A percentile compares a stretch with the other conserved stretches of the same genome.
Evolutionary conservation across 2,329 filamentous ascomycete species (phyloP).

Genomic region (Trichoderma brevicompactum): DNA sequence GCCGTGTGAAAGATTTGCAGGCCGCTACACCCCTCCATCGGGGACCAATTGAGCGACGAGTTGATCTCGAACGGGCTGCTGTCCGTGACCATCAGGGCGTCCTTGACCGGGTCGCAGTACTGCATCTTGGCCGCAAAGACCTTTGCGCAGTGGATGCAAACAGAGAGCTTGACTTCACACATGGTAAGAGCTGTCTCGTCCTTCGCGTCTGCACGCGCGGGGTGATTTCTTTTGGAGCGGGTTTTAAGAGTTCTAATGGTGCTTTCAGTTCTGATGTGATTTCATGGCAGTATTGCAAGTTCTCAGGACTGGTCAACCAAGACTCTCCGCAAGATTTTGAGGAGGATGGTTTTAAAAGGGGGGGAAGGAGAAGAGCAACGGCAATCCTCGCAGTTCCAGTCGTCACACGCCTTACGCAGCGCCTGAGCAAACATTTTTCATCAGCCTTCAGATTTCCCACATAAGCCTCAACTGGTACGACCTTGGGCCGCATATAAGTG

Average conservation of each 20-base stretch:
- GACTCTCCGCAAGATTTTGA: background rate
- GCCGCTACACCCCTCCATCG: constrained; percentile 26
- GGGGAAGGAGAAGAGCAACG: background rate
- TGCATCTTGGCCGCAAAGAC: constrained; percentile 26
- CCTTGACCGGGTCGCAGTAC: constrained; percentile 22
- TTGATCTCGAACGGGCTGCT: constrained; percentile 23
- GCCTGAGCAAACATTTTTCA: constrained; percentile 7
- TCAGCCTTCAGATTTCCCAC: constrained; percentile 8
- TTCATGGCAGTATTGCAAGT: background rate
- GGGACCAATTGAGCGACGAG: constrained; percentile 28
- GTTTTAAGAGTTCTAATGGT: background rate
- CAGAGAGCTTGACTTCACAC: constrained; percentile 27
- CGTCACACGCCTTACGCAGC: constrained; percentile 7
- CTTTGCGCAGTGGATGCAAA: constrained; percentile 24
- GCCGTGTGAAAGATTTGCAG: constrained; percentile 24
- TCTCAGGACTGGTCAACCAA: background rate
- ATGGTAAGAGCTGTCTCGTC: background rate
- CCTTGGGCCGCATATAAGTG: constrained; percentile 15
- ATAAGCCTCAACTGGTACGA: constrained; percentile 9
- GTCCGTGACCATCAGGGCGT: background rate
- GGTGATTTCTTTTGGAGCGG: background rate
- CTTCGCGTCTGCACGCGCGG: background rate
- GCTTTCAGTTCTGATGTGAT: background rate
- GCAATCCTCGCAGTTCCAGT: background rate
- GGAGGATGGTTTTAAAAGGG: no score